Conservation (phyloP, 352 stramenopile species). For the Pythium chondricola region DNA sequence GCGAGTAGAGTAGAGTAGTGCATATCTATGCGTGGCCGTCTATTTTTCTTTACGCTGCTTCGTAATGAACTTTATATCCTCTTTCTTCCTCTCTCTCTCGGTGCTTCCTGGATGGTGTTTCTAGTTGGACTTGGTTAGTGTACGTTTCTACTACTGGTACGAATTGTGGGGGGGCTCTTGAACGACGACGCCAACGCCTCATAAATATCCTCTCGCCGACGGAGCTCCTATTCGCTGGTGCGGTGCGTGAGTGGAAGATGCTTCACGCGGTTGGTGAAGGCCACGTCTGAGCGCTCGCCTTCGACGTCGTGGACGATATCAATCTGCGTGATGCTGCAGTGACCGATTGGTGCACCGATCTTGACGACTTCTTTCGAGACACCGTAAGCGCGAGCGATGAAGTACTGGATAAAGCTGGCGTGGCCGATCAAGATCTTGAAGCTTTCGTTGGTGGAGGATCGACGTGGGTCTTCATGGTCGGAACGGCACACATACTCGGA, state of each 20-base stretch:
- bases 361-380: slow-evolving; percentile 74
- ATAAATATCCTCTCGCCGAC: too few species aligned
- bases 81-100: not conserved
- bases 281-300: slow-evolving; percentile 40
- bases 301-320: slow-evolving; percentile 33
- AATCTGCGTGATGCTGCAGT: slow-evolving; percentile 74
- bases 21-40: too few species aligned
- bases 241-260: slow-evolving; percentile 69
- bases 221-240: slow-evolving; percentile 76
- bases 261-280: slow-evolving; percentile 56
- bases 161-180: too few species aligned
- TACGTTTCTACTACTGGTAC: slow-evolving; percentile 1
- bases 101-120: not conserved
- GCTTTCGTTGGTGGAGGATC: slow-evolving; percentile 22
- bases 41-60: not conserved
- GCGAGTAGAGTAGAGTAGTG: too few species aligned
- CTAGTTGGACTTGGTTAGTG: not conserved
- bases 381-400: slow-evolving; percentile 51
- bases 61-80: slow-evolving; percentile 7
- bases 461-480: slow-evolving; percentile 21
- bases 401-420: slow-evolving; percentile 69
- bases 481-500: slow-evolving; percentile 64
- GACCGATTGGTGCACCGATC: slow-evolving; percentile 59
- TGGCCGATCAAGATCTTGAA: slow-evolving; percentile 74
- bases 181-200: too few species aligned